A percentile compares a stretch with the other conserved stretches of the same genome.
Conservation (phyloP, 208 protist species). For the Crithidia bombi region DNA sequence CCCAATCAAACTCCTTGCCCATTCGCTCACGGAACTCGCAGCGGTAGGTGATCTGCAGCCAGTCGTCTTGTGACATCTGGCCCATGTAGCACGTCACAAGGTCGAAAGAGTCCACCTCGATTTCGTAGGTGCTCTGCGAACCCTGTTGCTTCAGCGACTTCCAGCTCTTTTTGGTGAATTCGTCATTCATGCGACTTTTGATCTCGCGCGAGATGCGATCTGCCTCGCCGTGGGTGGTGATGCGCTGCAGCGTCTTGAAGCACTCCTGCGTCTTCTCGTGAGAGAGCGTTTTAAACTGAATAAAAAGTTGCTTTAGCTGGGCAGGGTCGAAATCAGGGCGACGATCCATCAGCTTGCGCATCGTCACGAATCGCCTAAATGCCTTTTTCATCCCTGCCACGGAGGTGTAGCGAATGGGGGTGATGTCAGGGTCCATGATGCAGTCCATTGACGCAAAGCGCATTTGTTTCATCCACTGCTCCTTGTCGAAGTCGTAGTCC, state of each 20-base stretch:
- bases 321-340: conserved; percentile 81
- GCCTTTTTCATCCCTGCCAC: conserved; percentile 69
- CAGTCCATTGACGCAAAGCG: conserved; percentile 92
- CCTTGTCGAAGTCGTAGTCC: conserved; percentile 93
- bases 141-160: conserved; percentile 78
- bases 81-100: conserved; percentile 91
- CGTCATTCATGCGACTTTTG: conserved; percentile 73
- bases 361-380: conserved; percentile 86
- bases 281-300: conserved; percentile 73
- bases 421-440: conserved; percentile 91
- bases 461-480: conserved; percentile 94
- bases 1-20: conserved; percentile 66
- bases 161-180: conserved; percentile 91
- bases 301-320: conserved; percentile 74
- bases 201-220: conserved; percentile 86
- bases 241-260: conserved; percentile 72
- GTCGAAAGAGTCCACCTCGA: conserved; percentile 85
- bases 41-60: conserved; percentile 89
- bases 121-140: conserved; percentile 72
- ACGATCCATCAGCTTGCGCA: conserved; percentile 86
- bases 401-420: conserved; percentile 83
- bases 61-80: conserved; percentile 90
- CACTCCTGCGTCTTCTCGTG: conserved; percentile 64
- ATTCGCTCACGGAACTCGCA: conserved; percentile 83
- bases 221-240: conserved; percentile 90